phyloP scores from a whole-genome alignment of 2,329 filamentous ascomycete genomes.

The Trichoderma citrinoviride region DNA sequence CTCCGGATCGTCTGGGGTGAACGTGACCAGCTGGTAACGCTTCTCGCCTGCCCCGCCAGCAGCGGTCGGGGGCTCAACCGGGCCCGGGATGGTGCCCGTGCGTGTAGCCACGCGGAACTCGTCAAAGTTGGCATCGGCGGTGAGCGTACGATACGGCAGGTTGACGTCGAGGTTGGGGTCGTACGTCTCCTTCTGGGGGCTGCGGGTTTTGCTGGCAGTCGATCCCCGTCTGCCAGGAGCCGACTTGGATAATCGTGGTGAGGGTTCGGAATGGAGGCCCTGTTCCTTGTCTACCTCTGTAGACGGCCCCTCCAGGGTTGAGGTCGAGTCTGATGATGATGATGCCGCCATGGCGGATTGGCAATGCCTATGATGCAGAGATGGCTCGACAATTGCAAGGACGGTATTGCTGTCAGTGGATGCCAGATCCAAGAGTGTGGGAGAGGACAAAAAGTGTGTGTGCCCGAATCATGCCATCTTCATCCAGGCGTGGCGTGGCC shows the following conservation, averaged over 20 bases:
- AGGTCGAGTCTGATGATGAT: background rate
- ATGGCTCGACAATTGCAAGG: background rate
- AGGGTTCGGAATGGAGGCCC: background rate
- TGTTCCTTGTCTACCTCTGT: background rate
- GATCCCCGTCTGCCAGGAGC: background rate
- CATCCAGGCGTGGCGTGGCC: constrained; percentile 7
- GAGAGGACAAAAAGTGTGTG: background rate
- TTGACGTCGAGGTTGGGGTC: constrained; percentile 50
- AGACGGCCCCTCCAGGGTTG: background rate
- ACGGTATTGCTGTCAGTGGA: background rate
- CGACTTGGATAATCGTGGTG: background rate
- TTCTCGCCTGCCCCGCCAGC: constrained; percentile 27
- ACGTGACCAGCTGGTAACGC: constrained; percentile 57
- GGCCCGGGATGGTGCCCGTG: constrained; percentile 58
- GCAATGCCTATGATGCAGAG: background rate
- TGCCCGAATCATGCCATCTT: constrained; percentile 17
- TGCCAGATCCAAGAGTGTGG: background rate
- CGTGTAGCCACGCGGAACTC: constrained; percentile 65
- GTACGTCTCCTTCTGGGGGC: constrained; percentile 35
- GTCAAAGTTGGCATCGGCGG: constrained; percentile 56
- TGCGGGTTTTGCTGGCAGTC: background rate
- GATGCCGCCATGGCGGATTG: background rate
- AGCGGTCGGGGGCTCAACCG: constrained; percentile 30
- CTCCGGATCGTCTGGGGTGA: constrained; percentile 66
- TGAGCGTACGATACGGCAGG: constrained; percentile 65